Conservation (phyloP, 2,329 filamentous ascomycete genomes). For the Verticillium isaacii region DNA sequence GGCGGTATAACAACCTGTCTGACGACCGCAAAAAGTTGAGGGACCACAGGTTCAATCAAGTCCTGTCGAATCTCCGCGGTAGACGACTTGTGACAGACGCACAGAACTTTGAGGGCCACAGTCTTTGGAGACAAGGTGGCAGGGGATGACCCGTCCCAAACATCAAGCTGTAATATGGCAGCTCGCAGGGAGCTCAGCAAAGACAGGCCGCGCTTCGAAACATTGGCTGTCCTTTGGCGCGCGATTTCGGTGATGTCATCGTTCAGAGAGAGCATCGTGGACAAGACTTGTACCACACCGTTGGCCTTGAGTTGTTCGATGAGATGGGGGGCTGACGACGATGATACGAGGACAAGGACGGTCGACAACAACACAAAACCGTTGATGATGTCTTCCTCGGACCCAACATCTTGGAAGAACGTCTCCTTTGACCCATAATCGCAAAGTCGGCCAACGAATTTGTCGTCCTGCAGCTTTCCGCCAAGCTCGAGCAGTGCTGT, state of each 20-base stretch:
- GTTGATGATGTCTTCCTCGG: slow-evolving; percentile 55
- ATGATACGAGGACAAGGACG: slow-evolving; percentile 57
- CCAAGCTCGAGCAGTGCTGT: slow-evolving; percentile 57
- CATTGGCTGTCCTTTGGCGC: slow-evolving; percentile 61
- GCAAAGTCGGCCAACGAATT: slow-evolving; percentile 65
- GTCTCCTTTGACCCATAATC: slow-evolving; percentile 68
- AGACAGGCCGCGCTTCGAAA: slow-evolving; percentile 60
- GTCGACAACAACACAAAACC: slow-evolving; percentile 61
- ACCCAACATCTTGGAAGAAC: slow-evolving; percentile 58
- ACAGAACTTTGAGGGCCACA: slow-evolving; percentile 57
- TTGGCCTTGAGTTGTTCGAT: slow-evolving; percentile 52
- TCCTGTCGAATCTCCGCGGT: slow-evolving; percentile 5
- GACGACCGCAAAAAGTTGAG: slow-evolving; percentile 15
- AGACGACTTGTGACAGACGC: background rate
- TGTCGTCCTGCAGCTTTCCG: slow-evolving; percentile 54
- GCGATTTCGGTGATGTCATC: slow-evolving; percentile 57
- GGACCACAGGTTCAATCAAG: slow-evolving; percentile 9
- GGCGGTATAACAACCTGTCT: background rate
- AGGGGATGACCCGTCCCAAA: slow-evolving; percentile 56
- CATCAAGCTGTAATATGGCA: slow-evolving; percentile 42
- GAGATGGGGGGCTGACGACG: slow-evolving; percentile 55
- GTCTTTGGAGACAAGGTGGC: slow-evolving; percentile 55
- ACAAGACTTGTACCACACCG: slow-evolving; percentile 50
- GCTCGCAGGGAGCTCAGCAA: slow-evolving; percentile 51
- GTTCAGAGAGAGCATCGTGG: slow-evolving; percentile 45